phyloP scores from a whole-genome alignment of 75 land plant species.

The Chamaecyparis obtusa region DNA sequence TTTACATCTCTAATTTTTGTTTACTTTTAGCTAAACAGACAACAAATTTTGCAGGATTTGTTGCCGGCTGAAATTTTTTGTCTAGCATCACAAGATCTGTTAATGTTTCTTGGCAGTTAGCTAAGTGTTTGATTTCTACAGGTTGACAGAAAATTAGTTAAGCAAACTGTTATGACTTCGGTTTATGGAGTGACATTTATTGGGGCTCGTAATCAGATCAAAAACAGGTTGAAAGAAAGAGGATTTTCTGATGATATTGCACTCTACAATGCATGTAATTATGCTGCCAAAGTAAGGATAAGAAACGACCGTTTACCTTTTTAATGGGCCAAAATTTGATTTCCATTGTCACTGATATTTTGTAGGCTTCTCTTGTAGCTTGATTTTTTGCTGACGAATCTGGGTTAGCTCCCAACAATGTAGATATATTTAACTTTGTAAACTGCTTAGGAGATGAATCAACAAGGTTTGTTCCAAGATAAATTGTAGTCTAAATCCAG shows the following conservation, averaged over 20 bases:
- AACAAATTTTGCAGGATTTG: background rate
- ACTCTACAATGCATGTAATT: constrained; percentile 66
- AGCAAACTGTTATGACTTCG: constrained; percentile 99
- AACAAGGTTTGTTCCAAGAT: background rate
- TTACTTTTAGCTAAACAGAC: background rate
- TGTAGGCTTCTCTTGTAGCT: background rate
- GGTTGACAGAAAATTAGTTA: constrained; percentile 96
- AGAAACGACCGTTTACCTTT: background rate
- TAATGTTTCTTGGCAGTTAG: background rate
- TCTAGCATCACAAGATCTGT: background rate
- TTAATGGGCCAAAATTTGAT: background rate
- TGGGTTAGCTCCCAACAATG: background rate
- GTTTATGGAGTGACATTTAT: constrained; percentile 96
- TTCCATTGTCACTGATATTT: background rate
- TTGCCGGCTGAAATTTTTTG: background rate
- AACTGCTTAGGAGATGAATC: background rate
- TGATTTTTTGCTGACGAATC: background rate
- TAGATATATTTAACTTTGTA: background rate
- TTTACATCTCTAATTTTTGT: background rate
- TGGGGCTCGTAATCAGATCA: constrained; percentile 93
- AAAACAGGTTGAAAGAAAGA: constrained; percentile 75
- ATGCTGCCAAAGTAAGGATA: constrained; percentile 88
- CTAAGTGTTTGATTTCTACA: constrained; percentile 25
- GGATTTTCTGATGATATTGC: constrained; percentile 51
- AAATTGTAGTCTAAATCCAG: too few relatives aligned